Percentiles rank a stretch among this genome's conserved stretches.
These are phyloP conservation scores for Stagonosporopsis tanaceti DNA, from an alignment of 2,329 filamentous ascomycete species.

Conservation along the genomic window DNA sequence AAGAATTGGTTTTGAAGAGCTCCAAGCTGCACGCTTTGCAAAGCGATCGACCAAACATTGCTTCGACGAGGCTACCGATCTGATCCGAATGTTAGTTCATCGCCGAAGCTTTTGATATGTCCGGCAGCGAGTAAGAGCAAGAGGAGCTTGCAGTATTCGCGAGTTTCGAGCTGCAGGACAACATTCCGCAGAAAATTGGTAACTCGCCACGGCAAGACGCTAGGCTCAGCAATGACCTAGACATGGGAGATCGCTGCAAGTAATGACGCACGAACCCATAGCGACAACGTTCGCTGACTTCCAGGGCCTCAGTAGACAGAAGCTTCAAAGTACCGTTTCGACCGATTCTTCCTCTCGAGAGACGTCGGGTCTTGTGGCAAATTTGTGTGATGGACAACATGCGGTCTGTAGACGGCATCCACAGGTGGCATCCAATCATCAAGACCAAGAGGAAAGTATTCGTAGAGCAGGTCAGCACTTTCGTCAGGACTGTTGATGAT, in stretches of 20 bases:
- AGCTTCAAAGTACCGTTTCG: conserved; percentile 61
- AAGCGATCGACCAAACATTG: background rate
- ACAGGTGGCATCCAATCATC: conserved; percentile 94
- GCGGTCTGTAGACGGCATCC: conserved; percentile 87
- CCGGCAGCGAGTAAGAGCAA: background rate
- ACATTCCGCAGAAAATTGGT: background rate
- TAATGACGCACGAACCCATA: background rate
- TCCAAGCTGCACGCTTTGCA: background rate
- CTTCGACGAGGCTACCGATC: background rate
- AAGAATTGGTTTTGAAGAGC: background rate
- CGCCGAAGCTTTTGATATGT: background rate
- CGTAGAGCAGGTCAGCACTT: conserved; percentile 84
- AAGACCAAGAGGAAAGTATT: conserved; percentile 90
- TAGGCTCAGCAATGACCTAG: background rate
- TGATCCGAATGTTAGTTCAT: background rate
- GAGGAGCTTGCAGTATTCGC: background rate
- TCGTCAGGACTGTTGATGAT: conserved; percentile 72
- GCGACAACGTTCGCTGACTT: background rate
- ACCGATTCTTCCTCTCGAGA: conserved; percentile 52
- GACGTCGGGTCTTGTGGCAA: conserved; percentile 58
- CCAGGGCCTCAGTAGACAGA: conserved; percentile 10
- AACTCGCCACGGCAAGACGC: background rate
- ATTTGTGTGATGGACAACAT: conserved; percentile 88
- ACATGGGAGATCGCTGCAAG: background rate
- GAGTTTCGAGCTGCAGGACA: too few relatives aligned